Evolutionary conservation across 768 basidiomycete genomes (phyloP), one percentile per base, ranked within the genome.

Genomic region (Suillus spraguei): DNA sequence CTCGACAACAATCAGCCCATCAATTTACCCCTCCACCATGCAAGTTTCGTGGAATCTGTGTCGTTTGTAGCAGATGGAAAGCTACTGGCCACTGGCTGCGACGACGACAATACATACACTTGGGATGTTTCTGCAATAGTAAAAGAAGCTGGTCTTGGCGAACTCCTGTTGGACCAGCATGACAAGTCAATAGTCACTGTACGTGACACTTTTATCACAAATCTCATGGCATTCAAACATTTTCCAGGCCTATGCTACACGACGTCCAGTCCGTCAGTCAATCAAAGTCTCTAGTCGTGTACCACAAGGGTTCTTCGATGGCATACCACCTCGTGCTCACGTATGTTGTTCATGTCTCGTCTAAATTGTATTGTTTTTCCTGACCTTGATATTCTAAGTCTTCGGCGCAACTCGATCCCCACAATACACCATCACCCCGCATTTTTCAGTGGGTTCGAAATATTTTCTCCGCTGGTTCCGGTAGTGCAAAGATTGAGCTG

Each of bases 1-100:
- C 39, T 39, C 39, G 39, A 39, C 10, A 16, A 39, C 13, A 39
- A 39, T 13, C 39, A 39, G 39, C 39, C 39, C 14, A 39, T 39
- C 39, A 41, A 14, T 41, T 41, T 5, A 7, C 16, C 39, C 0
- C 39, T 41, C 5, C 44, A 44, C 0, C 44, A n/a, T 44, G 20
- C 10, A 44, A 1, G 2, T n/a, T 0, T 0, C 0, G 4, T n/a
- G 1, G 0, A 0, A n/a, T n/a, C 4, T 5, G 44, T 46, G 44
- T 46, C 44, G 4, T 46, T 46, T 46, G n/a, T 10, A 0, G 44
- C 10, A n/a, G 44, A 46, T 46, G 44, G 44, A 5, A 46, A 11
- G 4, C 10, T 46, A 5, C 44, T 46, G 0, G 20, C n/a, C 44
- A n/a, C 44, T 46, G 5, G n/a, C 20, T n/a, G 44, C 1, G 0